These are phyloP conservation scores for Quercus lobata DNA, from an alignment of 331 rosid species.

Conservation along the genomic window DNA sequence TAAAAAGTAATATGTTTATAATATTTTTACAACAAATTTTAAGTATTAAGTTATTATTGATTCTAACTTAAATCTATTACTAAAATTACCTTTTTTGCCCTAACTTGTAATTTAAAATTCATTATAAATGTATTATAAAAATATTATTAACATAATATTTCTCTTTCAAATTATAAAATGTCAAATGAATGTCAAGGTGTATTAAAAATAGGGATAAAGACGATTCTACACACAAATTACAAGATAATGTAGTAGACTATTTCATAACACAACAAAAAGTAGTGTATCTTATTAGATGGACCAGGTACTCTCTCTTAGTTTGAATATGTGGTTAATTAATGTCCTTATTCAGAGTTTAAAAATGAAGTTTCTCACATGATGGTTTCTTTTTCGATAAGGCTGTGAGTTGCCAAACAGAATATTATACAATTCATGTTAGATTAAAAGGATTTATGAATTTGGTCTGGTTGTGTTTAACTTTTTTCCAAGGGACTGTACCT, in stretches of 20 bases:
- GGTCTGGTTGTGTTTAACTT: not conserved
- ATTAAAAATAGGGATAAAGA: not conserved
- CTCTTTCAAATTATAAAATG: too few species aligned
- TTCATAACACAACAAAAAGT: not conserved
- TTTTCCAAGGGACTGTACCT: slow-evolving; percentile 38
- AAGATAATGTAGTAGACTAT: not conserved
- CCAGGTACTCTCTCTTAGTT: not conserved
- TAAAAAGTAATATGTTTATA: rapidly evolving
- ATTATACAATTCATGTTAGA: not conserved
- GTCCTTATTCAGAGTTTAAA: not conserved
- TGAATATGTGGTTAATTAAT: not conserved
- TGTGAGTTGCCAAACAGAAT: not conserved
- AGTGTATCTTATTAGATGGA: not conserved
- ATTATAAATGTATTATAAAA: too few species aligned
- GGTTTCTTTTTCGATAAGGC: not conserved
- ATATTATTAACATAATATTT: too few species aligned
- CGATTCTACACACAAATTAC: not conserved
- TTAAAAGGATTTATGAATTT: not conserved
- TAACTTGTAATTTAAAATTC: too few species aligned
- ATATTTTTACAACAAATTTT: too few species aligned
- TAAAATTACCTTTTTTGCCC: rapidly evolving
- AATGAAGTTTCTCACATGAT: not conserved
- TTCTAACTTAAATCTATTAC: too few species aligned
- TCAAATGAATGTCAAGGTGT: too few species aligned
- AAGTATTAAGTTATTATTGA: rapidly evolving